A percentile compares a stretch with the other conserved stretches of the same genome.
Evolutionary conservation across 306 rosid species (phyloP).

Genomic region (Cicer yamashitae): DNA sequence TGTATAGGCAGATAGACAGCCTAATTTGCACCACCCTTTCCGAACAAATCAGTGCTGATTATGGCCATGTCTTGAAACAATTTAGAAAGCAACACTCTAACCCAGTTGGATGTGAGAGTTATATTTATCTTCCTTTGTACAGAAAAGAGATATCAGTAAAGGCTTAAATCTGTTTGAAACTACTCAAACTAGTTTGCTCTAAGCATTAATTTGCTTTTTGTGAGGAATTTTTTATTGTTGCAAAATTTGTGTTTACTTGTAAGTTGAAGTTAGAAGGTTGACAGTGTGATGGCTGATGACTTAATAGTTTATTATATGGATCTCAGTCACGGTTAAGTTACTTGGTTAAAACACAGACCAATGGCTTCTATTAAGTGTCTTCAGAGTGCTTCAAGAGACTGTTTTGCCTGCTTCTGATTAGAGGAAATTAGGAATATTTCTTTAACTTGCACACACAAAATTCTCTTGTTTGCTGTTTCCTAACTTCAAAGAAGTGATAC

Average conservation of each 20-base stretch:
- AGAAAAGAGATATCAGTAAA: slow-evolving; percentile 8
- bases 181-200: background rate
- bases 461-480: background rate
- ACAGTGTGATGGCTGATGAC: background rate
- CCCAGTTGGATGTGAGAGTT: background rate
- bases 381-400: background rate
- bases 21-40: slow-evolving; percentile 30
- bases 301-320: background rate
- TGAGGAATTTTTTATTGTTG: background rate
- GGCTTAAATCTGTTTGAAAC: slow-evolving; percentile 24
- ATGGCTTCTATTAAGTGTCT: background rate
- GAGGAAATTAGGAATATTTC: background rate
- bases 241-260: background rate
- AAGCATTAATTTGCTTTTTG: slow-evolving; percentile 13
- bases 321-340: background rate
- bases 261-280: background rate
- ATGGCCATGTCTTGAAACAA: background rate
- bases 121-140: slow-evolving; percentile 1
- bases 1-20: slow-evolving; percentile 15
- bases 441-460: background rate
- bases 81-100: background rate
- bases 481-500: background rate
- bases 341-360: background rate
- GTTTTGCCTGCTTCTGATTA: background rate
- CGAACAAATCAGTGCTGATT: slow-evolving; percentile 15